A percentile compares a stretch with the other conserved stretches of the same genome.
Conservation (phyloP, 2,329 filamentous ascomycete genomes). For the Cercospora sp. region DNA sequence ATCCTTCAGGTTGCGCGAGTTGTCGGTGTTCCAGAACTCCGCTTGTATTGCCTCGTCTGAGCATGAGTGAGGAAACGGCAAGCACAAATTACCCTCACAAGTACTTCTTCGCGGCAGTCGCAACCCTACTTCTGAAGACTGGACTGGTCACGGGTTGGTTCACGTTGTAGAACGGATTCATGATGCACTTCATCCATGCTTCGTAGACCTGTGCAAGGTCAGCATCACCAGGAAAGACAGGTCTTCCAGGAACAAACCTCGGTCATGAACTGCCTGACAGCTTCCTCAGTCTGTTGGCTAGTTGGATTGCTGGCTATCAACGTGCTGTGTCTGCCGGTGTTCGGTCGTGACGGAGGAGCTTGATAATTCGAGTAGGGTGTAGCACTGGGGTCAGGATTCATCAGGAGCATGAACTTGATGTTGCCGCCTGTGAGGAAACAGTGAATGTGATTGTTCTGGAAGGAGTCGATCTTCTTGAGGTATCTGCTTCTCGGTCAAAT, state of each 20-base stretch:
- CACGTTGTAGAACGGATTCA: constrained; percentile 91
- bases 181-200: constrained; percentile 92
- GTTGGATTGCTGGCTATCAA: constrained; percentile 66
- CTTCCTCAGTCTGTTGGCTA: constrained; percentile 88
- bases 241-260: constrained; percentile 51
- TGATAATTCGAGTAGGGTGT: constrained; percentile 39
- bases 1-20: background rate
- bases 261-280: constrained; percentile 88
- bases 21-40: background rate
- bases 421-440: constrained; percentile 93
- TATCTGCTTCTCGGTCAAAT: constrained; percentile 60
- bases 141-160: constrained; percentile 85
- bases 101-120: constrained; percentile 80
- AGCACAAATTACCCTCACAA: constrained; percentile 22
- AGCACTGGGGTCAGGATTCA: constrained; percentile 64
- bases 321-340: constrained; percentile 37
- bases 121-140: constrained; percentile 78
- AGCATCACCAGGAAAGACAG: constrained; percentile 1
- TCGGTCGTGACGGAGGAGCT: constrained; percentile 33
- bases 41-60: background rate
- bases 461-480: constrained; percentile 93
- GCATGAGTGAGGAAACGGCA: background rate
- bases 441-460: constrained; percentile 88
- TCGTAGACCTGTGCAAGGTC: constrained; percentile 68
- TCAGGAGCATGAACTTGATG: constrained; percentile 89